Conservation (phyloP, 31 red algal species). For the Bonnemaisonia californica region DNA sequence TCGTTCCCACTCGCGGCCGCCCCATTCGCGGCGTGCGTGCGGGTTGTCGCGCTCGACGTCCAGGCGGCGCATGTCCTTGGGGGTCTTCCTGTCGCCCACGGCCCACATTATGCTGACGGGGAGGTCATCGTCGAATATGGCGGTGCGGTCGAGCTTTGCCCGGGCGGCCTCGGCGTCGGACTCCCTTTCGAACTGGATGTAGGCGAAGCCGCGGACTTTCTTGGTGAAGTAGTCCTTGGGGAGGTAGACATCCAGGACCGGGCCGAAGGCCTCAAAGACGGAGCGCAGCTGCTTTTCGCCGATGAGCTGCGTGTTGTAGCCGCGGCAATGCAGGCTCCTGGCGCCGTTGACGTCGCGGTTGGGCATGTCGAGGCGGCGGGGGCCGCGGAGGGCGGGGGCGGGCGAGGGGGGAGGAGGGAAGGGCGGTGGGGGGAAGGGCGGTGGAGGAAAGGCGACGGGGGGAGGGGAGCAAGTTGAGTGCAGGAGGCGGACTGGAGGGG, state of each 20-base stretch:
- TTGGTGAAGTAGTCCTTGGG: conserved; percentile 68
- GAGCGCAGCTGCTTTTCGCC: conserved; percentile 45
- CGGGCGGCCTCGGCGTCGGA: conserved; percentile 60
- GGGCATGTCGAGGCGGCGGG: neutral
- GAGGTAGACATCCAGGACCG: conserved; percentile 69
- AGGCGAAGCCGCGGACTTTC: conserved; percentile 68
- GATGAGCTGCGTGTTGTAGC: conserved; percentile 32
- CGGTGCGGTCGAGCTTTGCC: conserved; percentile 63
- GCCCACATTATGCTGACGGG: conserved; percentile 64
- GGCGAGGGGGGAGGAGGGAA: neutral
- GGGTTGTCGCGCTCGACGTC: conserved; percentile 46
- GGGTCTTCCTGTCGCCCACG: conserved; percentile 41
- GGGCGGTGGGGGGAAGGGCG: neutral
- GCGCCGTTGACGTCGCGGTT: conserved; percentile 17
- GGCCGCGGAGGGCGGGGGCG: neutral
- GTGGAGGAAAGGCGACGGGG: neutral
- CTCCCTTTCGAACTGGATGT: conserved; percentile 69
- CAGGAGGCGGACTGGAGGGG: neutral
- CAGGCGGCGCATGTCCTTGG: conserved; percentile 46
- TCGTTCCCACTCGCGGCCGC: conserved; percentile 17
- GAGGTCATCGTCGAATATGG: conserved; percentile 43
- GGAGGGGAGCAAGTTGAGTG: neutral
- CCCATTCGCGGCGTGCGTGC: conserved; percentile 9
- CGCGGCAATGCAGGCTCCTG: conserved; percentile 49
- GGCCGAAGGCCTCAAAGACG: conserved; percentile 43